A percentile compares a stretch with the other conserved stretches of the same genome.
Evolutionary conservation across 106 monocot species (phyloP).

Genomic region (Iris macrosiphon): DNA sequence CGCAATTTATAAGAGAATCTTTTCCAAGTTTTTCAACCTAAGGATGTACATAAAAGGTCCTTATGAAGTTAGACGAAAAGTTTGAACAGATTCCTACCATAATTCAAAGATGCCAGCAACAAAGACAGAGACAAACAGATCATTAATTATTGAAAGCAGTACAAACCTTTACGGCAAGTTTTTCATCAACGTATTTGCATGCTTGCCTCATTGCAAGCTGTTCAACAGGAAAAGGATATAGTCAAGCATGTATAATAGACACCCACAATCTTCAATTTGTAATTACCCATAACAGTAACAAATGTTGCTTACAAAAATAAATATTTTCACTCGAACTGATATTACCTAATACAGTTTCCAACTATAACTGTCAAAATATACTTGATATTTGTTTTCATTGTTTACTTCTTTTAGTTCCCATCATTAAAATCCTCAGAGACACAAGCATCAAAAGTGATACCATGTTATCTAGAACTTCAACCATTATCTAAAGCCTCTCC

Average conservation of each 20-base stretch:
- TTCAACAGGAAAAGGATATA: conserved; percentile 5
- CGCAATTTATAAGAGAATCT: conserved; percentile 85
- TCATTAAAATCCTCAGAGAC: no score
- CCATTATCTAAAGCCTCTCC: no score
- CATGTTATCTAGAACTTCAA: no score
- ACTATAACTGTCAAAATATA: no score
- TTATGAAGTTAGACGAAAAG: neutral
- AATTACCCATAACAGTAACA: neutral
- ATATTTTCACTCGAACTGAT: no score
- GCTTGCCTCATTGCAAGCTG: conserved; percentile 96
- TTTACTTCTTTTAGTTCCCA: no score
- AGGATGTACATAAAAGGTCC: conserved; percentile 6
- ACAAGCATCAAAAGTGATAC: no score
- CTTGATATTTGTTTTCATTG: no score
- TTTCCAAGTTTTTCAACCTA: conserved; percentile 94
- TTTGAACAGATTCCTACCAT: neutral
- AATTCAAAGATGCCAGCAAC: neutral
- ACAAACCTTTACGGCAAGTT: conserved; percentile 70
- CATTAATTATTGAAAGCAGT: neutral
- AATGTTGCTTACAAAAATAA: no score
- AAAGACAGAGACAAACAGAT: neutral
- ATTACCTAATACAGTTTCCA: no score
- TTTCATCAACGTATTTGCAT: conserved; percentile 89
- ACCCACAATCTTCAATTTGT: neutral
- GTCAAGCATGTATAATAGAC: neutral